phyloP scores from a whole-genome alignment of 345 rosid genomes.

The Raphanus raphanistrum region DNA sequence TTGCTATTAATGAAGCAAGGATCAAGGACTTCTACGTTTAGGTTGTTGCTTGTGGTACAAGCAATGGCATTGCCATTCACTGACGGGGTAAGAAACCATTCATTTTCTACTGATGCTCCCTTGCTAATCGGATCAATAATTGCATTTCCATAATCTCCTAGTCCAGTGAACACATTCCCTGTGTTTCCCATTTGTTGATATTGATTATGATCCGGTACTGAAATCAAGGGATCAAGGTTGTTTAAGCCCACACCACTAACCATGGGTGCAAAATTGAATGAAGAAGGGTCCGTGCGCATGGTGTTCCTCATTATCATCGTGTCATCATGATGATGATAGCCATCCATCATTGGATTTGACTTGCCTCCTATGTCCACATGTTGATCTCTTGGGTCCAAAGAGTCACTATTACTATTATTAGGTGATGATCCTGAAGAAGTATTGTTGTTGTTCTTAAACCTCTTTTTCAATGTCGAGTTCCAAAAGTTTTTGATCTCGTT shows the following conservation, averaged over 20 bases:
- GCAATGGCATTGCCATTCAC: slow-evolving; percentile 40
- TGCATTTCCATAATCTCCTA: slow-evolving; percentile 17
- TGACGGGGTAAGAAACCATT: slow-evolving; percentile 53
- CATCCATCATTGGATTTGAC: slow-evolving; percentile 41
- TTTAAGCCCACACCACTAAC: slow-evolving; percentile 24
- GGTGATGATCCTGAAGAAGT: slow-evolving; percentile 54
- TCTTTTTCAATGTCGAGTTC: slow-evolving; percentile 85
- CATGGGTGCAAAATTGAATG: slow-evolving; percentile 42
- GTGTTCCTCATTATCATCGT: slow-evolving; percentile 45
- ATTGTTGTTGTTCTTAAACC: slow-evolving; percentile 45
- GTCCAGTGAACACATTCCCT: slow-evolving; percentile 24
- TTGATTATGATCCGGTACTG: slow-evolving; percentile 35
- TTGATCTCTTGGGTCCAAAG: slow-evolving; percentile 50
- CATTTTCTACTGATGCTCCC: slow-evolving; percentile 46
- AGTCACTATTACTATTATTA: slow-evolving; percentile 52
- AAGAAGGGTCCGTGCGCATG: slow-evolving; percentile 56
- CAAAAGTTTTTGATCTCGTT: slow-evolving; percentile 94
- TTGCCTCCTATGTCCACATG: slow-evolving; percentile 34
- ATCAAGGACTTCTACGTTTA: slow-evolving; percentile 45
- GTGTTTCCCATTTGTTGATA: slow-evolving; percentile 47
- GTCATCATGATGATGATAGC: slow-evolving; percentile 44
- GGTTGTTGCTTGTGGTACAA: slow-evolving; percentile 48
- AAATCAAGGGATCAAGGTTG: slow-evolving; percentile 51
- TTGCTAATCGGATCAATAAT: slow-evolving; percentile 40
- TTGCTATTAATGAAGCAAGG: slow-evolving; percentile 49